Evolutionary conservation across 768 basidiomycete species (phyloP), one percentile per base, ranked within the genome.

Genomic region (Tricholoma sp.): DNA sequence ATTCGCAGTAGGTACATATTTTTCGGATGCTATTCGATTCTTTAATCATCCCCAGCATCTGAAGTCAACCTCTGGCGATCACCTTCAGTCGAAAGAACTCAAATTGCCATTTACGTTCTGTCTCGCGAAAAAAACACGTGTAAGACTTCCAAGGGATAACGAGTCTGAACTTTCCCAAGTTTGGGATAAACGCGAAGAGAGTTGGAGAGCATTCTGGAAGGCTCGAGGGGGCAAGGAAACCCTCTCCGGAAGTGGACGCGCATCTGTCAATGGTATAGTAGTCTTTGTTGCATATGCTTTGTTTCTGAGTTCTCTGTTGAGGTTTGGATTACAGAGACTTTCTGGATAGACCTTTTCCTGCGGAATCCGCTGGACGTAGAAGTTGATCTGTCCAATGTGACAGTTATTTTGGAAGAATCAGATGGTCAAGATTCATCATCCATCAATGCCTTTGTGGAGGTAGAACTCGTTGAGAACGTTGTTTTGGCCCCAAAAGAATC

Each of bases 351-450:
- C 61, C 62, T 94, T 22, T 76, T 76, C 5, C 50, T 94, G 57
- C 76, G 72, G 49, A 94, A 94, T 66, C 89, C 90, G 16, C 69
- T 94, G 41, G 80, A 88, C 58, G 76, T 86, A 5, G 89, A 90
- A 52, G 76, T 94, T n/a, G 83, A 77, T 52, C 66, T 94, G 21
- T 77, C 83, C 0, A 78, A 86, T 57, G 59, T 92, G 54, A 83
- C 86, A 0, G 68, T 90, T 8, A 57, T 74, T 4, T 76, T 88
- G 5, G 67, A 75, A 60, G 81, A 81, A 55, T 67, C 71, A 2
- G 66, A 61, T 32, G 59, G 62, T 1, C 56, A 65, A 32, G 71
- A 75, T 52, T 51, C 67, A 18, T 67, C 67, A 1, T 70, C 74
- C 37, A 63, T 72, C 0, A 63, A 67, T 41, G 67, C 78, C 21